Percentiles rank a stretch among this genome's conserved stretches.
These are phyloP conservation scores for Vachellia pachyceras DNA, from an alignment of 306 rosid genomes.

Conservation along the genomic window DNA sequence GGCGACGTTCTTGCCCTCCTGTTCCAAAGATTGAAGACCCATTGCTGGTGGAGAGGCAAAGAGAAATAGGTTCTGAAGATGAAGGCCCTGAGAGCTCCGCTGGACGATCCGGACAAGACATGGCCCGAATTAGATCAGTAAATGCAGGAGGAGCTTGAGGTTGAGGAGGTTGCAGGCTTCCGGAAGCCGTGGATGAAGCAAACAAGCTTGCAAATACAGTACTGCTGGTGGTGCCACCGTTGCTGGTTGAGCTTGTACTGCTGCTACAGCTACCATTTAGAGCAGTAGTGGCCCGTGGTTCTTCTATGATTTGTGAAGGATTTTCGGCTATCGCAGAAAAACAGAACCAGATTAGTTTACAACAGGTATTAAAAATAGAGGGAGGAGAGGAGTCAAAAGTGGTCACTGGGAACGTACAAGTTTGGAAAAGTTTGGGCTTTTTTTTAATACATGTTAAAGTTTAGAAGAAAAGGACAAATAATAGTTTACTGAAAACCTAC, in stretches of 20 bases:
- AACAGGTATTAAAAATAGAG: neutral
- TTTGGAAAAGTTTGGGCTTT: conserved; percentile 44
- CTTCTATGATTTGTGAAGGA: conserved; percentile 56
- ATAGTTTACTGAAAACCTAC: conserved; percentile 48
- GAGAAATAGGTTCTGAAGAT: conserved; percentile 72
- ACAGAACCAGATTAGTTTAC: conserved; percentile 5
- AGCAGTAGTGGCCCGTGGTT: conserved; percentile 41
- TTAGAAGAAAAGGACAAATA: conserved; percentile 50
- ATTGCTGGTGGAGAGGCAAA: conserved; percentile 71
- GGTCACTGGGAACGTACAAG: conserved; percentile 37
- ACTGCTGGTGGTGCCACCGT: conserved; percentile 56
- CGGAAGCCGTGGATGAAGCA: conserved; percentile 70
- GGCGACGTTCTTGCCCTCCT: conserved; percentile 69
- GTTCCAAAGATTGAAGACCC: conserved; percentile 69
- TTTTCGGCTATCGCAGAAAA: conserved; percentile 56
- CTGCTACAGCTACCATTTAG: conserved; percentile 60
- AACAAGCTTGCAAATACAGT: conserved; percentile 82
- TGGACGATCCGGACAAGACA: conserved; percentile 54
- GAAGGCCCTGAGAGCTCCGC: conserved; percentile 57
- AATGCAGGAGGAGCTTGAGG: conserved; percentile 61
- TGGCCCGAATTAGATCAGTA: conserved; percentile 62
- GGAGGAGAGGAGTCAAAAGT: conserved; percentile 35
- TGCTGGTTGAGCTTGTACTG: conserved; percentile 64
- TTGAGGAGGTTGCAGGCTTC: conserved; percentile 60
- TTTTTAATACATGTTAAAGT: conserved; percentile 46